phyloP scores from a whole-genome alignment of 352 stramenopile genomes.

The Phytophthora vignae region DNA sequence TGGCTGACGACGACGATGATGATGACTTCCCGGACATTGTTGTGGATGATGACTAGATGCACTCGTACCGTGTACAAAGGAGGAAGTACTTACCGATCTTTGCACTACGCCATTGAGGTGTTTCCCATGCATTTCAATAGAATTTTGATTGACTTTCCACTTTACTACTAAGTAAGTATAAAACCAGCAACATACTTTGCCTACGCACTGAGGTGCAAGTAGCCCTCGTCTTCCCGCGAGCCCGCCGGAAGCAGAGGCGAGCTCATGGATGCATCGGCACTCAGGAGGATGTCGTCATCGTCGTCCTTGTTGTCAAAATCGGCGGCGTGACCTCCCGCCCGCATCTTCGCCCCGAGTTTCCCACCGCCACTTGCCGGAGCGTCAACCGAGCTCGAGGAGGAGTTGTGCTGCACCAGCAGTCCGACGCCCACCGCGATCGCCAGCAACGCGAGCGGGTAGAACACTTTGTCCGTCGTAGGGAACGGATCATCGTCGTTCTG shows the following conservation, averaged over 20 bases:
- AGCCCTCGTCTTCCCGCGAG: constrained; percentile 56
- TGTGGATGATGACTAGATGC: constrained; percentile 61
- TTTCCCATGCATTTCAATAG: constrained; percentile 23
- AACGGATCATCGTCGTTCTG: constrained; percentile 72
- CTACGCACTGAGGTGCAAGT: constrained; percentile 56
- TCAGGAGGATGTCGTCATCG: constrained; percentile 65
- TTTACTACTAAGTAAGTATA: too few relatives aligned
- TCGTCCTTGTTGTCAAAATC: constrained; percentile 47
- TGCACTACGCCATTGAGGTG: constrained; percentile 10
- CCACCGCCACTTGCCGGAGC: constrained; percentile 1
- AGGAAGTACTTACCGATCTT: constrained; percentile 1
- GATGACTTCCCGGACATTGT: constrained; percentile 89
- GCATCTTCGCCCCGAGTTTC: constrained; percentile 28
- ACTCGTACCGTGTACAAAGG: too few relatives aligned
- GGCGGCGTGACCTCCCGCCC: constrained; percentile 1
- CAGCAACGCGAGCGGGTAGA: constrained; percentile 80
- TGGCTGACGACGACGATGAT: constrained; percentile 56
- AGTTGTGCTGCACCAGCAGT: constrained; percentile 74
- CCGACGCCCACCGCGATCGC: constrained; percentile 74
- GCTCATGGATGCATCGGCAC: constrained; percentile 72
- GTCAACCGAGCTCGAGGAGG: constrained; percentile 27
- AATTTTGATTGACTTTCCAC: constrained; percentile 31
- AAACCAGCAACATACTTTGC: constrained; percentile 3
- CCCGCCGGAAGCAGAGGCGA: constrained; percentile 62
- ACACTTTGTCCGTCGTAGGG: constrained; percentile 58